phyloP scores from a whole-genome alignment of 257 asterid genomes.

The Fraxinus cuspidata region DNA sequence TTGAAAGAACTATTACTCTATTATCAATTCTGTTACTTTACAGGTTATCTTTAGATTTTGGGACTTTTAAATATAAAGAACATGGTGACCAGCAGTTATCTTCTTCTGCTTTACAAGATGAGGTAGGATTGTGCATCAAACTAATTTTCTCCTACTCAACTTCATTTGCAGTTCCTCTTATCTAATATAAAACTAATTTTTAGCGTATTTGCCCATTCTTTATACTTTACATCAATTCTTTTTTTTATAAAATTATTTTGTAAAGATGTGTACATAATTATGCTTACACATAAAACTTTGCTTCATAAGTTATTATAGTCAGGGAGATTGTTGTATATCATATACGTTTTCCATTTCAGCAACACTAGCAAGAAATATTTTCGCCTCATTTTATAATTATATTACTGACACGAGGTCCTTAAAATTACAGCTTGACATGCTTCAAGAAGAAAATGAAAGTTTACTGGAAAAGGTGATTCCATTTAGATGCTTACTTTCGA shows the following conservation, averaged over 20 bases:
- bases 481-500: conserved; percentile 17
- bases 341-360: neutral
- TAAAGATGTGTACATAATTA: neutral
- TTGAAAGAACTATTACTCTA: neutral
- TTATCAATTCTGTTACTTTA: conserved; percentile 16
- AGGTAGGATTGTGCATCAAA: conserved; percentile 47
- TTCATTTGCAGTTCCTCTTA: neutral
- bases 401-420: conserved; percentile 26
- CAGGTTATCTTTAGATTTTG: conserved; percentile 89
- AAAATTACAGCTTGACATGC: conserved; percentile 88
- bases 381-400: conserved; percentile 19
- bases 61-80: conserved; percentile 82
- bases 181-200: neutral
- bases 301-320: conserved; percentile 4
- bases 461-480: conserved; percentile 77
- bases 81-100: conserved; percentile 49
- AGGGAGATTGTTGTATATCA: conserved; percentile 3
- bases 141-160: neutral
- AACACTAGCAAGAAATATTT: conserved; percentile 16
- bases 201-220: neutral
- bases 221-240: neutral
- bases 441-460: conserved; percentile 95
- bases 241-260: neutral
- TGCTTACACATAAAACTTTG: conserved; percentile 3
- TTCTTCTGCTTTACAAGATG: conserved; percentile 93